Evolutionary conservation across 1,284 basidiomycete genomes (phyloP).

Genomic region (Ganoderma lingzhi): DNA sequence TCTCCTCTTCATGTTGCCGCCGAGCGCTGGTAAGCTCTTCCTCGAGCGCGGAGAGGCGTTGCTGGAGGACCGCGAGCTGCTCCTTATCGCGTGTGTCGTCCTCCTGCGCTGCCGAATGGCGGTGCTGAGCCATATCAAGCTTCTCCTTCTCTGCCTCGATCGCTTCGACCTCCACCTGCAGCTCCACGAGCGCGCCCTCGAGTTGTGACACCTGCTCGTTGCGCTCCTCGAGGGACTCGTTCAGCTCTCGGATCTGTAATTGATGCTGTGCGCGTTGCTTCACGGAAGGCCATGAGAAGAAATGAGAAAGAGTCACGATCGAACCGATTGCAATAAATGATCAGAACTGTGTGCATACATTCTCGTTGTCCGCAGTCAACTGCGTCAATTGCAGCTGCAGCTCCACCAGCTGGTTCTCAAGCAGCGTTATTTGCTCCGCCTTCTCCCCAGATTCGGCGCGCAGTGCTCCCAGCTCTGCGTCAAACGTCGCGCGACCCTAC

Average conservation of each 20-base stretch:
- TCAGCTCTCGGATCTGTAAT: constrained; percentile 17
- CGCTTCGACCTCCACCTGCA: constrained; percentile 27
- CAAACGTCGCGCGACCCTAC: constrained; percentile 13
- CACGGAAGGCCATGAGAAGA: constrained; percentile 9
- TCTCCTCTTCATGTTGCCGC: constrained; percentile 12
- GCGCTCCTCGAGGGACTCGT: constrained; percentile 25
- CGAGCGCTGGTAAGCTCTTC: constrained; percentile 21
- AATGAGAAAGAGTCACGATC: constrained; percentile 10
- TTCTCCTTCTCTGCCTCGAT: constrained; percentile 26
- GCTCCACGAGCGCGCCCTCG: constrained; percentile 26
- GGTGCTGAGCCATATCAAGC: constrained; percentile 13
- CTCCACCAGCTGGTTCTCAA: constrained; percentile 30
- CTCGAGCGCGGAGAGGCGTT: constrained; percentile 15
- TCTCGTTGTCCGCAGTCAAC: constrained; percentile 21
- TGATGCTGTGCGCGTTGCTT: constrained; percentile 24
- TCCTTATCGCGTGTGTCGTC: neutral
- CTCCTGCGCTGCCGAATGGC: constrained; percentile 3
- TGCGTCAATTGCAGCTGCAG: constrained; percentile 29
- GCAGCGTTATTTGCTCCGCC: constrained; percentile 26
- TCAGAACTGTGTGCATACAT: constrained; percentile 19
- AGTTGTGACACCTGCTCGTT: constrained; percentile 29
- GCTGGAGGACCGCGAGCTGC: constrained; percentile 15
- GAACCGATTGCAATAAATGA: neutral
- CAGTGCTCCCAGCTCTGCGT: constrained; percentile 21
- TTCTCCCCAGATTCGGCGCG: constrained; percentile 23